Conservation (phyloP, 2,329 filamentous ascomycete genomes). For the Ophiostoma novo-ulmi region DNA sequence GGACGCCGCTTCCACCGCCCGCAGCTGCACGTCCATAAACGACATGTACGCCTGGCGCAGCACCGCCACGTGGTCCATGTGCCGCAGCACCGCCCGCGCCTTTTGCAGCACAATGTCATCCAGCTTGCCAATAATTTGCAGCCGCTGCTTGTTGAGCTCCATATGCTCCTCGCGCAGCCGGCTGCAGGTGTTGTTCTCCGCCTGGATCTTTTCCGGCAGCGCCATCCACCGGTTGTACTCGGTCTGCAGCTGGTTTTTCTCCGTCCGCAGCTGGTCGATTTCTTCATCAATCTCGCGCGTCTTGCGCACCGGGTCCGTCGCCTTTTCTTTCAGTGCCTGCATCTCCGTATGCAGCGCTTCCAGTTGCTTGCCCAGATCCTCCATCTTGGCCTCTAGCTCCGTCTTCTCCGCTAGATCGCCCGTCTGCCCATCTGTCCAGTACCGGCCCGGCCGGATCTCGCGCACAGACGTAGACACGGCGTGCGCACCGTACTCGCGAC, state of each 20-base stretch:
- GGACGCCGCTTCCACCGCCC: slow-evolving; percentile 73
- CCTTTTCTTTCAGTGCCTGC: slow-evolving; percentile 37
- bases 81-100: slow-evolving; percentile 48
- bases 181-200: slow-evolving; percentile 36
- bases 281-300: slow-evolving; percentile 42
- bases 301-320: slow-evolving; percentile 36
- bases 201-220: slow-evolving; percentile 62
- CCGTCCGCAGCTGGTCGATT: slow-evolving; percentile 45
- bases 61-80: slow-evolving; percentile 55
- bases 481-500: slow-evolving; percentile 72
- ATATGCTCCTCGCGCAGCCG: slow-evolving; percentile 33
- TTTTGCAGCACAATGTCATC: slow-evolving; percentile 54
- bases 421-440: slow-evolving; percentile 69
- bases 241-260: slow-evolving; percentile 65
- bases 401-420: slow-evolving; percentile 62
- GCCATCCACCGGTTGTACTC: slow-evolving; percentile 60
- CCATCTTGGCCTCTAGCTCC: slow-evolving; percentile 52
- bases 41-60: slow-evolving; percentile 59
- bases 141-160: slow-evolving; percentile 33
- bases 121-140: slow-evolving; percentile 37
- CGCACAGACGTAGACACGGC: slow-evolving; percentile 66
- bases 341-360: slow-evolving; percentile 35
- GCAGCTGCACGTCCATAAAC: slow-evolving; percentile 64
- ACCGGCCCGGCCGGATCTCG: slow-evolving; percentile 54
- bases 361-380: slow-evolving; percentile 39